Evolutionary conservation across 1,284 basidiomycete genomes (phyloP).

Genomic region (Fereydounia khargensis): DNA sequence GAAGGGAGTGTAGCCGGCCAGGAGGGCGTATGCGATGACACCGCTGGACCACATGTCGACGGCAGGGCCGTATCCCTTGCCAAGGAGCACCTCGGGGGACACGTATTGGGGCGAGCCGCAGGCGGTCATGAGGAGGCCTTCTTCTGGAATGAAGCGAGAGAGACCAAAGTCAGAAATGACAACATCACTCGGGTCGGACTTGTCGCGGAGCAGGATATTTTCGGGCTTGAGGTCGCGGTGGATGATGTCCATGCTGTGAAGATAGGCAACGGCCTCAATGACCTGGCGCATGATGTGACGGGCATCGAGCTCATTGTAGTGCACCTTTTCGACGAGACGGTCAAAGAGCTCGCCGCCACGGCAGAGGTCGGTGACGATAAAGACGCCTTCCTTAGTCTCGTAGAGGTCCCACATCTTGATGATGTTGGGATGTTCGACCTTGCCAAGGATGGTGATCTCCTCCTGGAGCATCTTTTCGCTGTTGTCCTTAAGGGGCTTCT

Average conservation of each 20-base stretch:
- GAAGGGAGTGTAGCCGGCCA: constrained; percentile 57
- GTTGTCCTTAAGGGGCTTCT: constrained; percentile 50
- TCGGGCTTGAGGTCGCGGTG: constrained; percentile 56
- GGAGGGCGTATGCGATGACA: constrained; percentile 54
- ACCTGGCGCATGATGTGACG: constrained; percentile 51
- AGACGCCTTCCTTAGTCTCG: constrained; percentile 55
- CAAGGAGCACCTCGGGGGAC: constrained; percentile 54
- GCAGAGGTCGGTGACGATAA: constrained; percentile 56
- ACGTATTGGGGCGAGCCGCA: constrained; percentile 56
- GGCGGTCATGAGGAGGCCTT: constrained; percentile 51
- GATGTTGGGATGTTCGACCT: constrained; percentile 50
- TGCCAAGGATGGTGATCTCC: constrained; percentile 51
- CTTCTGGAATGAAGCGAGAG: constrained; percentile 48
- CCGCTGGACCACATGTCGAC: constrained; percentile 56
- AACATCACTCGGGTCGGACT: constrained; percentile 38
- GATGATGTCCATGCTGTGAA: constrained; percentile 52
- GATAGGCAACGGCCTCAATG: constrained; percentile 48
- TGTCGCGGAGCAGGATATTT: constrained; percentile 51
- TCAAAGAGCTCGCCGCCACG: constrained; percentile 54
- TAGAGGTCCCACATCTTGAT: constrained; percentile 55
- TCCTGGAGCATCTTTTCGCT: constrained; percentile 51
- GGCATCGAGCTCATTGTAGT: constrained; percentile 54
- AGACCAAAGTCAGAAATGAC: constrained; percentile 57
- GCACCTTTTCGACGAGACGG: constrained; percentile 46
- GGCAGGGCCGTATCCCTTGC: constrained; percentile 47